phyloP scores from a whole-genome alignment of 352 stramenopile genomes.

The Phytopythium ostracodes region DNA sequence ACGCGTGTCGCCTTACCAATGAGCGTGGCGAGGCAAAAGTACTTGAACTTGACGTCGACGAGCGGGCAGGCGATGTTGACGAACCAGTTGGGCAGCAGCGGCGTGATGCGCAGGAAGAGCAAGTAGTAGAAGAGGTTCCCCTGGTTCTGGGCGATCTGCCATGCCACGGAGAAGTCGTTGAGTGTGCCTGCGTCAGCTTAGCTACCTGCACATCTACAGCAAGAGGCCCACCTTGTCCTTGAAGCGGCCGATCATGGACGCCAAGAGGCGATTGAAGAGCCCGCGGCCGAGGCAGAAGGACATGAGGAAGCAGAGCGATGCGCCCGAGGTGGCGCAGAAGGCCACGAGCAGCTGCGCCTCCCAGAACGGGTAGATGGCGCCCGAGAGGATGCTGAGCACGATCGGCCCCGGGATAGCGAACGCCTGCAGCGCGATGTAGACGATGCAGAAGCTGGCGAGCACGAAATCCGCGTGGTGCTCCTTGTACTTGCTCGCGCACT shows the following conservation, averaged over 20 bases:
- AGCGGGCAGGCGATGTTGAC: slow-evolving; percentile 87
- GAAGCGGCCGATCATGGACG: slow-evolving; percentile 73
- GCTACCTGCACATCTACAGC: not conserved
- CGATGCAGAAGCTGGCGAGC: slow-evolving; percentile 75
- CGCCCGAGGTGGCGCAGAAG: slow-evolving; percentile 78
- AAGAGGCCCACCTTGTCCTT: slow-evolving; percentile 55
- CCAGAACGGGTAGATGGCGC: slow-evolving; percentile 84
- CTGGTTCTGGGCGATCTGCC: slow-evolving; percentile 76
- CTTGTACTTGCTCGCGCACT: slow-evolving; percentile 76
- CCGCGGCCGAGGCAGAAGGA: slow-evolving; percentile 81
- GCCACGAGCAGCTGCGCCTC: slow-evolving; percentile 77
- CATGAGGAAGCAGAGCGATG: slow-evolving; percentile 81
- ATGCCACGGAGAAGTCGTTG: not conserved
- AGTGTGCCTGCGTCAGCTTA: not conserved
- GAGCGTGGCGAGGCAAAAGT: slow-evolving; percentile 82
- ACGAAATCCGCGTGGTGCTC: slow-evolving; percentile 69
- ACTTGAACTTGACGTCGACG: slow-evolving; percentile 78
- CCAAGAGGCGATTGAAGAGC: slow-evolving; percentile 64
- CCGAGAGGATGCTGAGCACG: slow-evolving; percentile 82
- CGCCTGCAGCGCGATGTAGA: slow-evolving; percentile 85
- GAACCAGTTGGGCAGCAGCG: slow-evolving; percentile 87
- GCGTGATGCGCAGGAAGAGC: slow-evolving; percentile 87
- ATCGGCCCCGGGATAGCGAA: slow-evolving; percentile 88
- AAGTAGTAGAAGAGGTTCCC: slow-evolving; percentile 87
- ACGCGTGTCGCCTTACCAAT: slow-evolving; percentile 32